Conservation (phyloP, 2,329 filamentous ascomycete genomes). For the Endoconidiophora laricicola region DNA sequence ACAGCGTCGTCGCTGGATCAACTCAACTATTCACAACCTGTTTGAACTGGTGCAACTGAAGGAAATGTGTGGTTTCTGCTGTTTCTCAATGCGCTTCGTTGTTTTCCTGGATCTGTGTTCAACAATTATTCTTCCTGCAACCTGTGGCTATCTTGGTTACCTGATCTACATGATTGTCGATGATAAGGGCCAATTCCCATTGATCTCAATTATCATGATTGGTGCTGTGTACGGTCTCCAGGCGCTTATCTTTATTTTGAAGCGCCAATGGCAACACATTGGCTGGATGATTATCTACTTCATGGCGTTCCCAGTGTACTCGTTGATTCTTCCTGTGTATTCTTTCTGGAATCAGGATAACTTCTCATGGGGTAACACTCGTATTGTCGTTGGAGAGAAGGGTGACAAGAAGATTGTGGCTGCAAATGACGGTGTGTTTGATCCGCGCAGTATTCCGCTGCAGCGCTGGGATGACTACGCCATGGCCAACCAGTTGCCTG, state of each 20-base stretch:
- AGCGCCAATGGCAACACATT: constrained; percentile 94
- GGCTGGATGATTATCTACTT: constrained; percentile 99
- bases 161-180: constrained; percentile 67
- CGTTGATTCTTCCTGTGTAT: constrained; percentile 78
- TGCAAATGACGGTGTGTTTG: constrained; percentile 68
- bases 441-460: constrained; percentile 81
- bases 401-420: constrained; percentile 82
- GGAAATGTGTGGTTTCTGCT: constrained; percentile 97
- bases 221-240: constrained; percentile 90
- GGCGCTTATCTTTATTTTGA: constrained; percentile 88
- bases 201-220: constrained; percentile 78
- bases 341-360: constrained; percentile 99
- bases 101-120: constrained; percentile 89
- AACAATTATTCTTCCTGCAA: constrained; percentile 81
- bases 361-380: constrained; percentile 97
- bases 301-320: constrained; percentile 87
- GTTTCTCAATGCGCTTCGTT: constrained; percentile 93
- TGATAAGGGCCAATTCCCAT: constrained; percentile 56
- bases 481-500: constrained; percentile 67
- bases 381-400: constrained; percentile 89
- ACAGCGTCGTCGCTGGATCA: constrained; percentile 98
- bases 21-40: constrained; percentile 94
- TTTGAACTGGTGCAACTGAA: constrained; percentile 78
- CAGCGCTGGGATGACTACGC: constrained; percentile 98
- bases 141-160: constrained; percentile 71